Evolutionary conservation across 2,329 filamentous ascomycete species (phyloP).

Genomic region (Sclerotinia spermophila): DNA sequence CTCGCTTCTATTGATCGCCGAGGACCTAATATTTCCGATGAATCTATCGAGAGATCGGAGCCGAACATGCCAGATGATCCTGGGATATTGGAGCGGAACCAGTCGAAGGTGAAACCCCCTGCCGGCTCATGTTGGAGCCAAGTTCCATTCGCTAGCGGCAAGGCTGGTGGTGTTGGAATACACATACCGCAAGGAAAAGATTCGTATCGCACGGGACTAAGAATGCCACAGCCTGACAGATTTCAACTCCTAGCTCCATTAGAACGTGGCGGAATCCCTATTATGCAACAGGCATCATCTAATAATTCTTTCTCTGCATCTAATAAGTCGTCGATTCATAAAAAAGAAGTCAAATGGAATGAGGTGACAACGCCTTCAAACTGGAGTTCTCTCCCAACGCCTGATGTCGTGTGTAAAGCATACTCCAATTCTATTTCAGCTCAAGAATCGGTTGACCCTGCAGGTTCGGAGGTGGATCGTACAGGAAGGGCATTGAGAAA

Average conservation of each 20-base stretch:
- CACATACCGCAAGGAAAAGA: neutral
- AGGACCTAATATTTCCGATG: neutral
- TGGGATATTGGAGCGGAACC: neutral
- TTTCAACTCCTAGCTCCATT: neutral
- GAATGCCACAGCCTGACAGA: neutral
- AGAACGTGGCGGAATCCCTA: neutral
- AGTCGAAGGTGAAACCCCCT: neutral
- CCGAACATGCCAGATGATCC: neutral
- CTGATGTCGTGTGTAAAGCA: neutral
- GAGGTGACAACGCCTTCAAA: neutral
- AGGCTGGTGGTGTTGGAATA: neutral
- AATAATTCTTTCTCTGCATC: neutral
- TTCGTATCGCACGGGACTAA: neutral
- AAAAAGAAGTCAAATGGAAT: neutral
- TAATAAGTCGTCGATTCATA: neutral
- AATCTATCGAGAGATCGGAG: neutral
- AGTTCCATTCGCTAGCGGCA: neutral
- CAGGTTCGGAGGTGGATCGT: neutral
- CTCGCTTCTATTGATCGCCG: constrained; percentile 4
- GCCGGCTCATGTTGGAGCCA: too few species aligned
- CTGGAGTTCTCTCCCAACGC: neutral
- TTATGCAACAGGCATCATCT: neutral
- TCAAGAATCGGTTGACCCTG: neutral
- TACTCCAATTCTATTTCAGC: neutral
- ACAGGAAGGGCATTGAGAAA: neutral